A percentile compares a stretch with the other conserved stretches of the same genome.
Conservation (phyloP, 768 basidiomycete genomes). For the Sarcodon sp. region DNA sequence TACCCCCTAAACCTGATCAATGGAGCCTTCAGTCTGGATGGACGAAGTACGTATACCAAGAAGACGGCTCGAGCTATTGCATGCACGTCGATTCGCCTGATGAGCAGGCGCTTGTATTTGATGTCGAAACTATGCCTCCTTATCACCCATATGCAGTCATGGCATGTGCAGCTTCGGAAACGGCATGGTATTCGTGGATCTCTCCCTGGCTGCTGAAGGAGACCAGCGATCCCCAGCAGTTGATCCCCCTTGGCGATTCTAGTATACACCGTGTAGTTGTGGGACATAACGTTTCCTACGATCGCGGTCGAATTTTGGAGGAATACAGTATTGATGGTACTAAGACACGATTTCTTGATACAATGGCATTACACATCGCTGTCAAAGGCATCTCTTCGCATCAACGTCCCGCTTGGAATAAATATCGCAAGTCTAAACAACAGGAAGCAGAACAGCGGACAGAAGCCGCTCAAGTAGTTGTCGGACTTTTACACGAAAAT, state of each 20-base stretch:
- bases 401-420: slow-evolving; percentile 89
- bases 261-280: slow-evolving; percentile 52
- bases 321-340: slow-evolving; percentile 68
- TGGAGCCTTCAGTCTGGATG: slow-evolving; percentile 66
- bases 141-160: slow-evolving; percentile 76
- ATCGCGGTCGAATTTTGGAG: slow-evolving; percentile 69
- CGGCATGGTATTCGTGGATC: slow-evolving; percentile 93
- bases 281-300: slow-evolving; percentile 94
- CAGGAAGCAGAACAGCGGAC: slow-evolving; percentile 38
- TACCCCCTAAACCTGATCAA: slow-evolving; percentile 49
- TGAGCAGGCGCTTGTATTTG: slow-evolving; percentile 76
- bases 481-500: slow-evolving; percentile 34
- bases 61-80: slow-evolving; percentile 68
- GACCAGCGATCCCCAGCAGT: slow-evolving; percentile 40
- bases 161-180: slow-evolving; percentile 74
- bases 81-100: slow-evolving; percentile 60
- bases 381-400: slow-evolving; percentile 90
- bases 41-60: slow-evolving; percentile 67
- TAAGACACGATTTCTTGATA: slow-evolving; percentile 78
- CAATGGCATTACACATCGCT: slow-evolving; percentile 90
- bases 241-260: slow-evolving; percentile 62
- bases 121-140: slow-evolving; percentile 87
- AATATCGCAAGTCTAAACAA: slow-evolving; percentile 62
- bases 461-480: slow-evolving; percentile 53
- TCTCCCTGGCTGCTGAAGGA: slow-evolving; percentile 81